Evolutionary conservation across 2,329 filamentous ascomycete genomes (phyloP), one percentile per base, ranked within the genome.

Genomic region (Apiospora koreana): DNA sequence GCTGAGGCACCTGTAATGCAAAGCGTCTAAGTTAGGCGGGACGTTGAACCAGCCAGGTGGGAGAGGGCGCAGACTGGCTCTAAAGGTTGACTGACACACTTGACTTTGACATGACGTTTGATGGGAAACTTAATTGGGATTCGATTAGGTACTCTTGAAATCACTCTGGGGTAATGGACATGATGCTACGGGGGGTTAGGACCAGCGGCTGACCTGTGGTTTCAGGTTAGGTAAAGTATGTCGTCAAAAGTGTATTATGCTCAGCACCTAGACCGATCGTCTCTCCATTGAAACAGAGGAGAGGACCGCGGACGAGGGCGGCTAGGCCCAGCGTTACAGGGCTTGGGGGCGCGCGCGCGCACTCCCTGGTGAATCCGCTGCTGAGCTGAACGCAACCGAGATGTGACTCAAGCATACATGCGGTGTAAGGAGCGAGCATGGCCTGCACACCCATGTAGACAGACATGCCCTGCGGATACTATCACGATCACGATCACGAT

Each of bases 51-150:
- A 54, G 48, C 54, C 54, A 62, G 31, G 54, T 62, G 54, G 54
- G 54, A 35, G 31, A 38, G 31, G 3, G 31, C 18, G 9, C 10
- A 62, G 54, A 35, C 21, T n/a, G 54, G n/a, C 54, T 62, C 31
- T 62, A 42, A 23, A n/a, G 21, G 31, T 14, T n/a, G n/a, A n/a
- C 18, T 38, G 54, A 38, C 18, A 35, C 21, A 10, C 54, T 62
- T 62, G 28, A 62, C 54, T 62, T 38, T 62, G 9, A 62, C 28
- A 62, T 62, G 54, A 38, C 54, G 54, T 62, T 62, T 38, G 54
- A 38, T 38, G 35, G 28, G 21, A 62, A 62, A 18, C 8, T 58
- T 58, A 35, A 35, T 58, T 35, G 50, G 18, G 31, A 35, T 18
- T 16, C 14, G 41, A 35, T 31, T 58, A 18, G 50, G 25, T 58